Base-by-base conservation (phyloP, 805 yeast genomes). In the Vanderwaltozyma verrucispora region DNA sequence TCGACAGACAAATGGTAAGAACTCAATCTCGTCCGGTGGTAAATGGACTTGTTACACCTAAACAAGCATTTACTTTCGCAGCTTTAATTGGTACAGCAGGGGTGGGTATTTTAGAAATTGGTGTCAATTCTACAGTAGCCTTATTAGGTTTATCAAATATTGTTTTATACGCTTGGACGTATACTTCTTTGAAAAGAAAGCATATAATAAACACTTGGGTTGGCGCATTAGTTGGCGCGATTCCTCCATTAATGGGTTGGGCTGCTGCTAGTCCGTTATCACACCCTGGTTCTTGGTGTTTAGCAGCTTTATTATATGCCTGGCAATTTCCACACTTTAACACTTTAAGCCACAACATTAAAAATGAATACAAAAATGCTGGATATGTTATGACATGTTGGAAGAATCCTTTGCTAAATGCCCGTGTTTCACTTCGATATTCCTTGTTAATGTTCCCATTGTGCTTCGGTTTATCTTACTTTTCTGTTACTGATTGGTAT, bases 321-420 rank as follows among this genome's bases (percentile, higher is more conserved):
- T 92, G 98, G 98, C 98, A 92, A 60, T 92, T 92, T 60, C 98
- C 98, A 2, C 98, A 92, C 59, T 92, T 92, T 67, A 92, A 89
- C 63, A 75, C 96, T 0, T 71, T 92, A 33, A 80, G 94, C 36
- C 96, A 88, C 61, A 80, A 80, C 48, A 78, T 92, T 41, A 80
- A 87, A 35, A 79, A 77, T 38, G 96, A 92, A 54, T 92, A 92
- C 56, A 79, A 81, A 50, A 68, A 71, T 33, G 98, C 98, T 0
- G 98, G 98, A 0, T 92, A 92, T 60, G 87, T 86, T n/a, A 92
- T 92, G 98, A 73, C 96, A 0, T 94, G 95, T 0, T 88, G 83
- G 65, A 88, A 79, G 44, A 84, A 89, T 52, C 98, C 99, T 2
- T 74, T 74, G 40, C 64, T 92, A 35, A 92, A 92, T 56, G 96